Percentiles rank a stretch among this genome's conserved stretches.
phyloP scores from a whole-genome alignment of 768 basidiomycete genomes.

The Suillus sp. region DNA sequence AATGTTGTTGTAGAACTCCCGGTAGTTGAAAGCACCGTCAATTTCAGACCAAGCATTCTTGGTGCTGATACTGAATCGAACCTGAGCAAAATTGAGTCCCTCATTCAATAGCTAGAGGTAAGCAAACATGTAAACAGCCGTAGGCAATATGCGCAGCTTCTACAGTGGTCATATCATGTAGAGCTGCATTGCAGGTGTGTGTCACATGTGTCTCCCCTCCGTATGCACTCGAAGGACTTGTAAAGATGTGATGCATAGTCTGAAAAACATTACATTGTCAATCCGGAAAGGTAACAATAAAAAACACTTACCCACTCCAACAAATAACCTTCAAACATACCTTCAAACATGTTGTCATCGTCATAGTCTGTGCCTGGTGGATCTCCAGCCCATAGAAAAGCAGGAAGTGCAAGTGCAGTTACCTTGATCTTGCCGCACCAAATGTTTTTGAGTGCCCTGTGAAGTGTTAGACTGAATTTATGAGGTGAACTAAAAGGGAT shows the following conservation, averaged over 20 bases:
- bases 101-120: neutral
- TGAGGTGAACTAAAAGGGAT: too few species aligned
- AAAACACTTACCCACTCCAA: too few species aligned
- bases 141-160: neutral
- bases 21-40: constrained; percentile 8
- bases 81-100: neutral
- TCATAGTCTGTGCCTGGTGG: neutral
- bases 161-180: constrained; percentile 15
- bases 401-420: neutral
- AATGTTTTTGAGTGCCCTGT: neutral
- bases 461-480: neutral
- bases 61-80: constrained; percentile 4
- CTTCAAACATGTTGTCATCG: neutral
- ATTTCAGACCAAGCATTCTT: constrained; percentile 6
- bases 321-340: too few species aligned
- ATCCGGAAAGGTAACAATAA: too few species aligned
- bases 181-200: constrained; percentile 10
- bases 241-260: too few species aligned
- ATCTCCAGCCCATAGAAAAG: constrained; percentile 12
- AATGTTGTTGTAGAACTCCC: constrained; percentile 10
- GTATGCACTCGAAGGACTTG: too few species aligned
- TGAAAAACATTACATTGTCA: too few species aligned
- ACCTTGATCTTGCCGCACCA: constrained; percentile 9
- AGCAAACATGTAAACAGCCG: constrained; percentile 15
- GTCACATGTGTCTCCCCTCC: neutral